Evolutionary conservation across 306 rosid genomes (phyloP).

Genomic region (Astragalus membranaceus): DNA sequence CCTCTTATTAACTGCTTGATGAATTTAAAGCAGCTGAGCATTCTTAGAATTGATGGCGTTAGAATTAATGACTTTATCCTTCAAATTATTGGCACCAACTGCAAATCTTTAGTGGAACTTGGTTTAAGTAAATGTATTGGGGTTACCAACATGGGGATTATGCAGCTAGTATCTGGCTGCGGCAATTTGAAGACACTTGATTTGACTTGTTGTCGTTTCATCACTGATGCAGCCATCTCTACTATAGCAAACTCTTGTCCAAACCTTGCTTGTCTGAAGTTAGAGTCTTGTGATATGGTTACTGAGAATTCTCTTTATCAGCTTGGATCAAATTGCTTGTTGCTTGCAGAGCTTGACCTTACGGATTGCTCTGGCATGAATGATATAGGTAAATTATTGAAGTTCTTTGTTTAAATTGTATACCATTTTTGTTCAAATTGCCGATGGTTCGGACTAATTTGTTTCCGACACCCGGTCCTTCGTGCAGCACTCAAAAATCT

Average conservation of each 20-base stretch:
- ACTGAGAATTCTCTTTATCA: slow-evolving; percentile 39
- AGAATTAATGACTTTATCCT: slow-evolving; percentile 42
- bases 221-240: slow-evolving; percentile 47
- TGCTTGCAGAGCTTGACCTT: slow-evolving; percentile 59
- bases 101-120: slow-evolving; percentile 54
- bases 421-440: background rate
- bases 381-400: slow-evolving; percentile 37
- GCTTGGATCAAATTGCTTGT: slow-evolving; percentile 42
- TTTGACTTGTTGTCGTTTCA: slow-evolving; percentile 54
- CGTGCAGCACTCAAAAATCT: slow-evolving; percentile 49
- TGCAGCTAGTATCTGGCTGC: slow-evolving; percentile 44
- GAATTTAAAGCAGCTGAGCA: slow-evolving; percentile 41
- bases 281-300: slow-evolving; percentile 60
- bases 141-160: slow-evolving; percentile 44
- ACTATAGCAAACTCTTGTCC: slow-evolving; percentile 41
- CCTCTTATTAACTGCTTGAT: slow-evolving; percentile 34
- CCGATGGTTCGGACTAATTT: background rate
- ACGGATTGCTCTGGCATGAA: slow-evolving; percentile 60
- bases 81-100: slow-evolving; percentile 33
- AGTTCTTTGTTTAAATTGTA: background rate
- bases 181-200: slow-evolving; percentile 46
- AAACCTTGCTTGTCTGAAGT: slow-evolving; percentile 46
- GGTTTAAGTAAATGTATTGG: slow-evolving; percentile 69
- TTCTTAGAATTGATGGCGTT: slow-evolving; percentile 46
- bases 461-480: background rate